These are phyloP conservation scores for Sphagnurus paluster DNA, from an alignment of 1,284 basidiomycete species.

Conservation along the genomic window DNA sequence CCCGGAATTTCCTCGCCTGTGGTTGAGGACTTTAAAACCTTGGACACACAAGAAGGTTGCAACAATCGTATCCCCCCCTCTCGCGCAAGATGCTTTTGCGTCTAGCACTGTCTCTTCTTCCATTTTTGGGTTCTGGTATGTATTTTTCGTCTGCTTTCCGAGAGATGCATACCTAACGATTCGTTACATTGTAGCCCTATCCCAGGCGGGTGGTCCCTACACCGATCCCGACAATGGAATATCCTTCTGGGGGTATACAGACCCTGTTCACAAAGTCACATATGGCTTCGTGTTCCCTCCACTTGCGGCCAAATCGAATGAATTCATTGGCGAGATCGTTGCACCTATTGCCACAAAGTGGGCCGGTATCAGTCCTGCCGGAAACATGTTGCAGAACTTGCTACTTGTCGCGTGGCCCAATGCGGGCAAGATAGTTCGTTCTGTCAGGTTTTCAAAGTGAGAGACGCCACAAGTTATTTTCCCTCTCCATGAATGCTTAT, in stretches of 20 bases:
- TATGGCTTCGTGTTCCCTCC: constrained; percentile 57
- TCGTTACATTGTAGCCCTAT: constrained; percentile 32
- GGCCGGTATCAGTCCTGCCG: constrained; percentile 51
- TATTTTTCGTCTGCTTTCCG: constrained; percentile 12
- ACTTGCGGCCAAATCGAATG: constrained; percentile 31
- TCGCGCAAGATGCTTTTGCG: constrained; percentile 31
- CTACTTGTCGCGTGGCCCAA: constrained; percentile 62
- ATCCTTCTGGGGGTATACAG: constrained; percentile 50
- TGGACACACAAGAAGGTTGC: neutral
- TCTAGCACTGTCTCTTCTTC: constrained; percentile 26
- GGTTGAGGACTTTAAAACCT: constrained; percentile 1
- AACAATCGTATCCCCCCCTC: neutral
- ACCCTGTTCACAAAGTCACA: constrained; percentile 47
- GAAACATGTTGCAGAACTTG: constrained; percentile 53
- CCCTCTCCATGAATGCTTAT: constrained; percentile 1
- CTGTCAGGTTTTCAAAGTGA: constrained; percentile 51
- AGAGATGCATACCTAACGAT: neutral
- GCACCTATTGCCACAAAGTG: constrained; percentile 52
- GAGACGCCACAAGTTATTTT: neutral
- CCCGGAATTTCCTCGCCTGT: constrained; percentile 23
- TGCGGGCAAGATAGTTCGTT: constrained; percentile 48
- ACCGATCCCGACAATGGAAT: constrained; percentile 54
- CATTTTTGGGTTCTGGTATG: constrained; percentile 24
- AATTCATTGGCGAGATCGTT: constrained; percentile 63
- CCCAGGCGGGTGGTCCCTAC: constrained; percentile 39